A percentile compares a stretch with the other conserved stretches of the same genome.
These are phyloP conservation scores for Petunia secreta DNA, from an alignment of 257 asterid species.

Conservation along the genomic window DNA sequence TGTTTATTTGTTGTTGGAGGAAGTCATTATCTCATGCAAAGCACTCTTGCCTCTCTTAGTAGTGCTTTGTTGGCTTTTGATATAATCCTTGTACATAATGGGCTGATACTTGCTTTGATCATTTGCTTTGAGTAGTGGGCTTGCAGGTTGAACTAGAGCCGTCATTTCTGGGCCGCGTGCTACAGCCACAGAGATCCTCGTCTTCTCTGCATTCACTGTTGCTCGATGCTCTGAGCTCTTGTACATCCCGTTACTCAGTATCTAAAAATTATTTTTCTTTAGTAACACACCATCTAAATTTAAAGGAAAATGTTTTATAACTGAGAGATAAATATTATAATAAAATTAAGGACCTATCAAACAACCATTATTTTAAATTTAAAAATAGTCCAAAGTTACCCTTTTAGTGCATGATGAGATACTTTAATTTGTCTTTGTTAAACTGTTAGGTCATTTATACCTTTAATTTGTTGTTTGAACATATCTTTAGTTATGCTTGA, in stretches of 20 bases:
- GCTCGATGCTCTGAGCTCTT: constrained; percentile 67
- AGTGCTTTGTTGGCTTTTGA: constrained; percentile 3
- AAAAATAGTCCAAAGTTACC: too few species aligned
- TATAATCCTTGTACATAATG: not conserved
- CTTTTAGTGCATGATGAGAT: too few species aligned
- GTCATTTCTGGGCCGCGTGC: constrained; percentile 32
- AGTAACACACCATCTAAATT: not conserved
- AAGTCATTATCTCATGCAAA: constrained; percentile 9
- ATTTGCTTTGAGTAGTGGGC: not conserved
- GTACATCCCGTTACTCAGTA: constrained; percentile 65
- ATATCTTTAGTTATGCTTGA: too few species aligned
- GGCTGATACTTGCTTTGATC: not conserved
- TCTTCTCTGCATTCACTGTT: constrained; percentile 39
- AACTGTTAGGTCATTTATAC: too few species aligned
- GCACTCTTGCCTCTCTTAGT: not conserved
- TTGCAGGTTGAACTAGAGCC: not conserved
- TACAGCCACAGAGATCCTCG: constrained; percentile 55
- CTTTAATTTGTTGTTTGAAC: too few species aligned
- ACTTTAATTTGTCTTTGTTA: too few species aligned
- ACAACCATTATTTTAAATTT: too few species aligned
- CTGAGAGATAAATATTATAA: too few species aligned
- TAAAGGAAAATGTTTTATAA: too few species aligned
- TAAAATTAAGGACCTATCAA: too few species aligned
- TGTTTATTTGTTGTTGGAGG: not conserved
- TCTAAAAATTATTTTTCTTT: constrained; percentile 25